Conservation (phyloP, 768 basidiomycete species). For the Saitozyma podzolica region DNA sequence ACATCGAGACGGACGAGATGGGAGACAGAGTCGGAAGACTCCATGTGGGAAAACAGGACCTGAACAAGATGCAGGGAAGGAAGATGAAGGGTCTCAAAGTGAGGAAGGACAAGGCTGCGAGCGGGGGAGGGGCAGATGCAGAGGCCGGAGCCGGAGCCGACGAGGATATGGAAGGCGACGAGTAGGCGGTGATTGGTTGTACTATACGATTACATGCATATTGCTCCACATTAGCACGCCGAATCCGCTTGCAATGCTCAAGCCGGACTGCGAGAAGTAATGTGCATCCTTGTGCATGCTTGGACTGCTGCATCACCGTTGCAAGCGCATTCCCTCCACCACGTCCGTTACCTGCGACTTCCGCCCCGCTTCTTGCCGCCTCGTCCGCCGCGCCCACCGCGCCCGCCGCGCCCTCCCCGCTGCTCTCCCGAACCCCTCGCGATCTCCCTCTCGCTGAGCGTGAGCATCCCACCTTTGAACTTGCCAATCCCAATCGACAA, state of each 20-base stretch:
- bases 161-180: slow-evolving; percentile 1
- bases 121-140: slow-evolving; percentile 10
- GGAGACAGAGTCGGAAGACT: slow-evolving; percentile 89
- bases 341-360: background rate
- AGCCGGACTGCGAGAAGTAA: too few species aligned
- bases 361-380: slow-evolving; percentile 10
- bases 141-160: slow-evolving; percentile 1
- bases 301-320: too few species aligned
- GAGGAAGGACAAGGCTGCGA: slow-evolving; percentile 28
- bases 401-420: slow-evolving; percentile 3
- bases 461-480: slow-evolving; percentile 49
- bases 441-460: slow-evolving; percentile 47
- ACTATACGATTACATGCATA: too few species aligned
- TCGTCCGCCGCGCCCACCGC: slow-evolving; percentile 12
- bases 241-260: too few species aligned
- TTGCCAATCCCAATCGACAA: slow-evolving; percentile 49
- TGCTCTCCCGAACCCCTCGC: slow-evolving; percentile 27
- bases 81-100: slow-evolving; percentile 87
- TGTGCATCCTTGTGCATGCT: too few species aligned
- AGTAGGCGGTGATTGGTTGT: background rate
- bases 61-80: slow-evolving; percentile 78
- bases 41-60: slow-evolving; percentile 85
- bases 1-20: slow-evolving; percentile 94
- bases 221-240: too few species aligned
- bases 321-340: background rate